phyloP scores from a whole-genome alignment of 176 grass and related monocot genomes.

The Triticum dicoccoides region DNA sequence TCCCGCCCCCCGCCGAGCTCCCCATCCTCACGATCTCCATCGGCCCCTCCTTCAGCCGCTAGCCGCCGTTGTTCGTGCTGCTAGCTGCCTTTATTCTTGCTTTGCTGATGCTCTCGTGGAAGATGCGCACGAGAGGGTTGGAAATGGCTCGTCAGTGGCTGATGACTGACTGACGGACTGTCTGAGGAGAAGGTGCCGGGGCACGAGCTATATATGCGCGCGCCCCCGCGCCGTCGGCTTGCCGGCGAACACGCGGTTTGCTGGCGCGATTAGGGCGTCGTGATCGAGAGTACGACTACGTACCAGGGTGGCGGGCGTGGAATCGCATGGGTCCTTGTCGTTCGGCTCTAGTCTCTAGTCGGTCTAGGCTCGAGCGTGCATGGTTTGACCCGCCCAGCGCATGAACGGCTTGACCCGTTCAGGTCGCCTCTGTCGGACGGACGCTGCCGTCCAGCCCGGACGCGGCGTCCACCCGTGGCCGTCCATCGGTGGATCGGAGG shows the following conservation, averaged over 20 bases:
- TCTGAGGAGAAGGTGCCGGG: background rate
- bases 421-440: background rate
- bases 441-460: background rate
- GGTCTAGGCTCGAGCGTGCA: background rate
- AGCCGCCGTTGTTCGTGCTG: background rate
- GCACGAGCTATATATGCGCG: slow-evolving; percentile 17
- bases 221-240: background rate
- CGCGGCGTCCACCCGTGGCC: background rate
- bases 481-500: background rate
- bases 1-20: slow-evolving; percentile 33
- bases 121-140: background rate
- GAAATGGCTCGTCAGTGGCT: too few relatives aligned
- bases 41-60: background rate
- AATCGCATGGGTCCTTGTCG: too few relatives aligned
- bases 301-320: background rate
- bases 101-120: background rate
- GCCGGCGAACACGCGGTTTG: background rate
- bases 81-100: background rate
- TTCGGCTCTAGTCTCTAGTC: too few relatives aligned
- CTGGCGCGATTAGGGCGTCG: background rate
- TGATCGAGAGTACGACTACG: background rate
- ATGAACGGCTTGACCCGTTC: slow-evolving; percentile 9
- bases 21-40: slow-evolving; percentile 40
- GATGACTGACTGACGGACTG: background rate
- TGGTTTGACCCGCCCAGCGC: slow-evolving; percentile 26